Conservation (phyloP, 1,139 yeast species). For the Geotrichum klebahnii region DNA sequence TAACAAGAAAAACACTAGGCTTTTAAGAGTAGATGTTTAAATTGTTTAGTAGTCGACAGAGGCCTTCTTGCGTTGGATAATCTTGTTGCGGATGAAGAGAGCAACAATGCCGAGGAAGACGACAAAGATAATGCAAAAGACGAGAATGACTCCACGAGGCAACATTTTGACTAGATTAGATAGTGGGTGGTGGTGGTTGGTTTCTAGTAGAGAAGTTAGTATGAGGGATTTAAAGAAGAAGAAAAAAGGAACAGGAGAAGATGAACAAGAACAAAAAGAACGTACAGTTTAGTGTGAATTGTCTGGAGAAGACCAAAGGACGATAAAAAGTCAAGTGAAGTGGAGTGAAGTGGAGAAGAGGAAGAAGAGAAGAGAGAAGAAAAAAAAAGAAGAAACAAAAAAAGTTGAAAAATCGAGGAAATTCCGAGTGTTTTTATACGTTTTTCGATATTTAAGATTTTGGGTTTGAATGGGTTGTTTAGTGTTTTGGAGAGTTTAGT, state of each 20-base stretch:
- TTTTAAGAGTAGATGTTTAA: background rate
- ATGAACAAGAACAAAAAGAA: background rate
- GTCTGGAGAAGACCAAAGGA: too few relatives aligned
- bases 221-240: background rate
- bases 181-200: background rate
- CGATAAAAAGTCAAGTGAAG: too few relatives aligned
- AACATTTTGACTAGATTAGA: constrained; percentile 38
- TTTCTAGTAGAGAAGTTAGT: background rate
- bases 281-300: too few relatives aligned
- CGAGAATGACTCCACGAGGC: constrained; percentile 54
- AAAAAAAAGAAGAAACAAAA: too few relatives aligned
- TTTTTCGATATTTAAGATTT: too few relatives aligned
- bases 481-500: background rate
- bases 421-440: too few relatives aligned
- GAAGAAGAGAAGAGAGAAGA: too few relatives aligned
- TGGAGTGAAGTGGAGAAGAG: too few relatives aligned
- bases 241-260: background rate
- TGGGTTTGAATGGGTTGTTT: background rate
- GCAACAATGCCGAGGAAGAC: constrained; percentile 35
- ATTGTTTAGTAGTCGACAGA: constrained; percentile 18
- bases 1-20: background rate
- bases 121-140: constrained; percentile 47
- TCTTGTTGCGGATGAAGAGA: constrained; percentile 21
- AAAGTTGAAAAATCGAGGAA: too few relatives aligned
- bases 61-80: constrained; percentile 21